Percentiles rank a stretch among this genome's conserved stretches.
Conservation (phyloP, 169 alveolate species). For the Cryptosporidium felis region DNA sequence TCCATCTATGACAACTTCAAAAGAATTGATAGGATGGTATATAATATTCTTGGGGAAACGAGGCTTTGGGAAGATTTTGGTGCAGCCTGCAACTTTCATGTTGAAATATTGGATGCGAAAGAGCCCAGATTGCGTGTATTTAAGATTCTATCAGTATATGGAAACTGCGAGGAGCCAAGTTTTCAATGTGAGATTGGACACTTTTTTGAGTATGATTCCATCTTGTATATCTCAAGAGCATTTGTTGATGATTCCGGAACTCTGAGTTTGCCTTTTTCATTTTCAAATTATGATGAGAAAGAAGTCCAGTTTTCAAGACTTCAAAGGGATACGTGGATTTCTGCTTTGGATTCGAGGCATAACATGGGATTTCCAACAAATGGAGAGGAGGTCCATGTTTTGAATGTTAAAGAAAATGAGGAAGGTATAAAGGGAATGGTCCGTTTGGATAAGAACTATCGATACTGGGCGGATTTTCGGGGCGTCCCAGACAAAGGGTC, state of each 20-base stretch:
- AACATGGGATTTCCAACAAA: constrained; percentile 12
- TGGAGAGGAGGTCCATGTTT: background rate
- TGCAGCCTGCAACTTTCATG: too few relatives aligned
- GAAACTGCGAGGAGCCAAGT: too few relatives aligned
- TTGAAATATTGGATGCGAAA: too few relatives aligned
- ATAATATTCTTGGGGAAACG: constrained; percentile 22
- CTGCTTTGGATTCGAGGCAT: constrained; percentile 19
- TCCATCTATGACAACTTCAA: constrained; percentile 48
- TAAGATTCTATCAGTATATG: too few relatives aligned
- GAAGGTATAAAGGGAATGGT: background rate
- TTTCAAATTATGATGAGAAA: background rate
- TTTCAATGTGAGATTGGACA: constrained; percentile 16
- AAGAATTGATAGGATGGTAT: background rate
- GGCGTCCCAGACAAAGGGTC: background rate
- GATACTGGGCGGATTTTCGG: constrained; percentile 26
- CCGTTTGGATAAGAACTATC: background rate
- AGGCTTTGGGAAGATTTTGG: constrained; percentile 23
- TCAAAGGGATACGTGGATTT: constrained; percentile 7
- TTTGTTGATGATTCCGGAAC: constrained; percentile 4
- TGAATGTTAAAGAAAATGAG: background rate
- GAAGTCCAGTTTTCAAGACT: background rate
- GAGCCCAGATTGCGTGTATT: too few relatives aligned
- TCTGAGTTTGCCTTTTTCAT: background rate
- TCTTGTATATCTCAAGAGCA: constrained; percentile 1
- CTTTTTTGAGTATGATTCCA: constrained; percentile 12